phyloP scores from a whole-genome alignment of 2,329 filamentous ascomycete genomes.

The Monosporascus sp. region DNA sequence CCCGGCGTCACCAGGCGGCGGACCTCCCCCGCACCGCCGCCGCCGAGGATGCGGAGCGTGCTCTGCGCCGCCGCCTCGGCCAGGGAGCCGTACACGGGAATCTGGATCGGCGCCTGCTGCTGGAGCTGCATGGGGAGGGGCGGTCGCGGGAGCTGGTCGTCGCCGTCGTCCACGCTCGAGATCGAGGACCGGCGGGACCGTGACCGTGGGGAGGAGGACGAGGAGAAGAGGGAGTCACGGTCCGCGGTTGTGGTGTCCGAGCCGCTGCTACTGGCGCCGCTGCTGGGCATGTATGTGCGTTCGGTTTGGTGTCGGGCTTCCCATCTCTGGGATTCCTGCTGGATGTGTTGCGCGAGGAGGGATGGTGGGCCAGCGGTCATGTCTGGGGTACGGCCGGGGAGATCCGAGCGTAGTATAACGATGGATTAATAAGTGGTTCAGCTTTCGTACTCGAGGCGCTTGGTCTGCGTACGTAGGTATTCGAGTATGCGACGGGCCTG shows the following conservation, averaged over 20 bases:
- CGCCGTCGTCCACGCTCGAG: constrained; percentile 21
- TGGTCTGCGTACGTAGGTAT: too few species aligned
- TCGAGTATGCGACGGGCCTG: too few species aligned
- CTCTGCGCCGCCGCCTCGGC: constrained; percentile 26
- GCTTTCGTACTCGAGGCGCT: too few species aligned
- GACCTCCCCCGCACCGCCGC: constrained; percentile 12
- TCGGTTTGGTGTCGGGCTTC: neutral
- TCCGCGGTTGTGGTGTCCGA: neutral
- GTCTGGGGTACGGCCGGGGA: neutral
- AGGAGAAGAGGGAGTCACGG: constrained; percentile 16
- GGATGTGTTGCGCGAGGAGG: neutral
- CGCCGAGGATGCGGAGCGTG: constrained; percentile 14
- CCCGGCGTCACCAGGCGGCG: constrained; percentile 23
- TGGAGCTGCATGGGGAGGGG: constrained; percentile 12
- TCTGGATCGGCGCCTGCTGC: constrained; percentile 16
- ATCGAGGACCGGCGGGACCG: constrained; percentile 1
- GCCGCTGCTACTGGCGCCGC: neutral
- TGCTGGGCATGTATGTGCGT: neutral
- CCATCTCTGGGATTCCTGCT: neutral
- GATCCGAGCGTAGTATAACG: too few species aligned
- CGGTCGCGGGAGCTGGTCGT: constrained; percentile 10
- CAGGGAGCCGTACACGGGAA: constrained; percentile 27
- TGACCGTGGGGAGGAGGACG: neutral
- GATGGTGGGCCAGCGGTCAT: neutral
- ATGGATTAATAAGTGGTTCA: too few species aligned